These are phyloP conservation scores for Saccharomycopsis schoenii DNA, from an alignment of 805 yeast species.

Conservation along the genomic window DNA sequence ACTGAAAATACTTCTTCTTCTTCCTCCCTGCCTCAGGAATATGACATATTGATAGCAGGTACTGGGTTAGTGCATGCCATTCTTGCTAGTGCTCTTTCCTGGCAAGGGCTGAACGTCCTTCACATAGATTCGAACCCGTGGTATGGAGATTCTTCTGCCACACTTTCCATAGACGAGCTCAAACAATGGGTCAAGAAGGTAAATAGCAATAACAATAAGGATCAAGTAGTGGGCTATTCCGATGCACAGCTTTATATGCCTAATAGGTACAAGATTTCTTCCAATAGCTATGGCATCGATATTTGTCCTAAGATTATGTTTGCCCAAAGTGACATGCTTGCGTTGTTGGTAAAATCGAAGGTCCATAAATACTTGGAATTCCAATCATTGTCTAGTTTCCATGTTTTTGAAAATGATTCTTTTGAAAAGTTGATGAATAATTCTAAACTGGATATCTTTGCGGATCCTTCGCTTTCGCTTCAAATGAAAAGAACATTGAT, in stretches of 20 bases:
- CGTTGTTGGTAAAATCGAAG: conserved; percentile 69
- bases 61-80: conserved; percentile 87
- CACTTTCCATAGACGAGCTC: conserved; percentile 78
- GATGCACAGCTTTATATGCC: conserved; percentile 81
- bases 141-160: conserved; percentile 85
- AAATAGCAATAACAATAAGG: conserved; percentile 23
- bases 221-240: conserved; percentile 28
- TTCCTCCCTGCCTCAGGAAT: conserved; percentile 51
- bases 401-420: conserved; percentile 85
- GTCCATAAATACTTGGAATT: conserved; percentile 90
- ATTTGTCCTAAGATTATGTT: conserved; percentile 79
- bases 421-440: conserved; percentile 72
- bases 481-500: conserved; percentile 73
- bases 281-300: conserved; percentile 80
- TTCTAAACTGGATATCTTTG: conserved; percentile 87
- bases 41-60: conserved; percentile 86
- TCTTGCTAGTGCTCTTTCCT: conserved; percentile 85
- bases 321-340: conserved; percentile 80
- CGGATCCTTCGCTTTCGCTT: conserved; percentile 70
- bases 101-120: conserved; percentile 96
- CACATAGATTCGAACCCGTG: conserved; percentile 79
- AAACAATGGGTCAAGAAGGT: conserved; percentile 61
- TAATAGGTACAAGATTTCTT: conserved; percentile 34
- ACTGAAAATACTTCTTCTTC: conserved; percentile 12
- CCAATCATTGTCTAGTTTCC: conserved; percentile 80